Percentiles rank a stretch among this genome's conserved stretches.
phyloP scores from a whole-genome alignment of 768 basidiomycete genomes.

The Boletales sp. region DNA sequence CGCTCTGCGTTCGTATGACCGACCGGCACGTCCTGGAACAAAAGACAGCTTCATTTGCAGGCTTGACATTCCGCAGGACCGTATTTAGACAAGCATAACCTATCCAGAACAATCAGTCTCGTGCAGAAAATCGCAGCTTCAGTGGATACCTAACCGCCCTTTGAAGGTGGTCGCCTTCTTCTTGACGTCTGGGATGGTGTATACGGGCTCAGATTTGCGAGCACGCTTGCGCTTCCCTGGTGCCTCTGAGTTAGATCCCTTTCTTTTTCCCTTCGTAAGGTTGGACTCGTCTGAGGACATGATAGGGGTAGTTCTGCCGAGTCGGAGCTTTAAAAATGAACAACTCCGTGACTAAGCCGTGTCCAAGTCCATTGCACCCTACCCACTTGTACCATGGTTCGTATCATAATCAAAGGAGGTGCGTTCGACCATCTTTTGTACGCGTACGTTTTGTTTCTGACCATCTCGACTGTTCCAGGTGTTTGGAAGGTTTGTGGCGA shows the following conservation, averaged over 20 bases:
- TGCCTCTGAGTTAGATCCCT: slow-evolving; percentile 5
- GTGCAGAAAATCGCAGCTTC: neutral
- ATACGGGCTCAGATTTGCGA: slow-evolving; percentile 48
- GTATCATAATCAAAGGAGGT: slow-evolving; percentile 92
- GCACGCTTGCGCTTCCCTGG: slow-evolving; percentile 29
- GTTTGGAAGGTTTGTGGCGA: slow-evolving; percentile 69
- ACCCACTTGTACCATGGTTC: slow-evolving; percentile 51
- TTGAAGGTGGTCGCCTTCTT: slow-evolving; percentile 64
- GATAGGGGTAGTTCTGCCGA: neutral
- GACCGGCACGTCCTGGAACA: slow-evolving; percentile 70
- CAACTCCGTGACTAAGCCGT: neutral
- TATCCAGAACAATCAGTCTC: slow-evolving; percentile 16
- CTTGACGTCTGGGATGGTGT: slow-evolving; percentile 70
- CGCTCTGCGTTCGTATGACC: slow-evolving; percentile 1
- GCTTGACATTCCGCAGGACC: slow-evolving; percentile 67
- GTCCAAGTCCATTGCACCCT: neutral
- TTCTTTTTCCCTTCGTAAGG: neutral
- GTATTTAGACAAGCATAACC: slow-evolving; percentile 88
- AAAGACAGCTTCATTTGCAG: slow-evolving; percentile 62
- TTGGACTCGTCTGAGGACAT: too few relatives aligned
- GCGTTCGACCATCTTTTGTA: slow-evolving; percentile 21
- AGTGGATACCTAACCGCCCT: slow-evolving; percentile 50
- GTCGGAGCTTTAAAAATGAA: slow-evolving; percentile 22
- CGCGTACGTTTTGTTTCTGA: neutral
- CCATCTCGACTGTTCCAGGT: slow-evolving; percentile 36